These are phyloP conservation scores for Starmerella bacillaris DNA, from an alignment of 805 yeast genomes.

Conservation along the genomic window DNA sequence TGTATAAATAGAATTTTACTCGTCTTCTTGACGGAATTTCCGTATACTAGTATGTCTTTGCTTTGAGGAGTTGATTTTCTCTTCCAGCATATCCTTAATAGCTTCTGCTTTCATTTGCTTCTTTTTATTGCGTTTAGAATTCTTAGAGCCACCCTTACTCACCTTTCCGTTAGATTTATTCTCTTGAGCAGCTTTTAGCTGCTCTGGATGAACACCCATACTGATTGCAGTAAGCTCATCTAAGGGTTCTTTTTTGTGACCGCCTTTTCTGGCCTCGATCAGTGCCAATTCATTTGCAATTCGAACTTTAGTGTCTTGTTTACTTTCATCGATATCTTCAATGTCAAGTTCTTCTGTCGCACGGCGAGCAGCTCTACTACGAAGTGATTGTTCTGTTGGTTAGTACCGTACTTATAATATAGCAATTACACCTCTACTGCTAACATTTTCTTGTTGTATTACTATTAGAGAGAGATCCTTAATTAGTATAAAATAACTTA, in stretches of 20 bases:
- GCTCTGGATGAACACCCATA: conserved; percentile 9
- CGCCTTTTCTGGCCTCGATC: conserved; percentile 6
- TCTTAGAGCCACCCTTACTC: conserved; percentile 3
- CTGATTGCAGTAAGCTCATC: conserved; percentile 10
- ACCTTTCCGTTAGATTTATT: conserved; percentile 1
- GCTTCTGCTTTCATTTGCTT: conserved; percentile 14
- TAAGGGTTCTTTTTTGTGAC: conserved; percentile 1
- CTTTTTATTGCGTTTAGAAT: conserved; percentile 11
- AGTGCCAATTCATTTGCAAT: conserved; percentile 13
- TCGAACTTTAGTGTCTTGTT: conserved; percentile 7
- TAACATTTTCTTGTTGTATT: no score
- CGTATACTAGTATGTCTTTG: conserved; percentile 16
- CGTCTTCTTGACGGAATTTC: conserved; percentile 14
- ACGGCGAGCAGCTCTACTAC: conserved; percentile 14
- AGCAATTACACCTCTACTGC: no score
- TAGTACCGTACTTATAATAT: neutral
- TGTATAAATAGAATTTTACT: conserved; percentile 1
- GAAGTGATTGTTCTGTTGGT: neutral
- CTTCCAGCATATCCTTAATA: conserved; percentile 17
- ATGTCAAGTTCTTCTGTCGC: conserved; percentile 6
- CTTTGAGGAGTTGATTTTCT: conserved; percentile 19
- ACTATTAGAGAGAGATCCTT: no score
- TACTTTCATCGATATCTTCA: neutral
- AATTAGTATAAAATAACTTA: no score
- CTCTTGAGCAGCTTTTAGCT: neutral